Evolutionary conservation across 352 stramenopile genomes (phyloP).

Genomic region (Aphanomyces euteiches): DNA sequence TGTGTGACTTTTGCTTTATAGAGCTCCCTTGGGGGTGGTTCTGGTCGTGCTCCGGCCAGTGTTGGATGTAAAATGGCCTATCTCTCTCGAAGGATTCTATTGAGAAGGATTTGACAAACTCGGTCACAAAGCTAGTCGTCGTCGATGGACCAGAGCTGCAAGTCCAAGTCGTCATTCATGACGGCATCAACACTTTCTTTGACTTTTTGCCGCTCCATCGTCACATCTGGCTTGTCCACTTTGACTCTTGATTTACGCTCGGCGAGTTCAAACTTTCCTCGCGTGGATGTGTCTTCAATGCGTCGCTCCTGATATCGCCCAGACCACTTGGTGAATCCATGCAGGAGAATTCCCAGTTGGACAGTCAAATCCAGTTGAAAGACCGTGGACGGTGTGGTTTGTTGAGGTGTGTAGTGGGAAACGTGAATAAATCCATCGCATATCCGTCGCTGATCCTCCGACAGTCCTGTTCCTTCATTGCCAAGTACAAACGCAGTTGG

Average conservation of each 20-base stretch:
- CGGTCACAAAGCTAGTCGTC: too few species aligned
- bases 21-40: too few species aligned
- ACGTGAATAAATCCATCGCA: slow-evolving; percentile 68
- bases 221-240: slow-evolving; percentile 41
- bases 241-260: slow-evolving; percentile 36
- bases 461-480: slow-evolving; percentile 63
- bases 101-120: too few species aligned
- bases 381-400: not conserved
- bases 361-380: slow-evolving; percentile 55
- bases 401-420: slow-evolving; percentile 33
- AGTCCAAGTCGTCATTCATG: slow-evolving; percentile 35
- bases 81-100: too few species aligned
- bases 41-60: too few species aligned
- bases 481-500: slow-evolving; percentile 70
- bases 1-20: too few species aligned
- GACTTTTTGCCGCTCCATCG: slow-evolving; percentile 44
- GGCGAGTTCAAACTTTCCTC: slow-evolving; percentile 76
- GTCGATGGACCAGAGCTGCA: slow-evolving; percentile 37
- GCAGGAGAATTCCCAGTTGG: slow-evolving; percentile 56
- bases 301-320: slow-evolving; percentile 47
- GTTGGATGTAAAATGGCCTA: too few species aligned
- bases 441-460: slow-evolving; percentile 53
- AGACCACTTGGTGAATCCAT: slow-evolving; percentile 62
- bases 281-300: slow-evolving; percentile 59
- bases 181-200: slow-evolving; percentile 43